Evolutionary conservation across 345 rosid genomes (phyloP).

Genomic region (Acer yangbiense): DNA sequence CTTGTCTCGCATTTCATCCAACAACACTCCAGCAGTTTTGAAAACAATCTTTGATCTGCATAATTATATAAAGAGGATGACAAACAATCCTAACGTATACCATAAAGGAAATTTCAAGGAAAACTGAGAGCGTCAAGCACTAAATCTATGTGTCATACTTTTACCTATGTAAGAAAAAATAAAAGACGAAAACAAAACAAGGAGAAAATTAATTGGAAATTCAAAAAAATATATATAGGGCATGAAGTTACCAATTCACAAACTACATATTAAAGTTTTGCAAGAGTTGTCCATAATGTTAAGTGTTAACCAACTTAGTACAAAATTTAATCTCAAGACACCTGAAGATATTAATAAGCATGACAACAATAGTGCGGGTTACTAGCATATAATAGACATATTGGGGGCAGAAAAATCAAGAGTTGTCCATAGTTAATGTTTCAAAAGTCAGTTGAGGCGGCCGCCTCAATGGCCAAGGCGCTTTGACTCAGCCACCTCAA

Average conservation of each 20-base stretch:
- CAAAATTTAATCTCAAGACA: background rate
- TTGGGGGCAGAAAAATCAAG: no score
- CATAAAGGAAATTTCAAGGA: background rate
- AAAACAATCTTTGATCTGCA: conserved; percentile 81
- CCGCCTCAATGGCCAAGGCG: no score
- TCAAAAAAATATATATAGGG: background rate
- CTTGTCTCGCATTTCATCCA: conserved; percentile 90
- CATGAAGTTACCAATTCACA: background rate
- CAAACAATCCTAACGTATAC: background rate
- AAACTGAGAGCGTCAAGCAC: background rate
- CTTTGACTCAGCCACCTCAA: no score
- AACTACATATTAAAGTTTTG: background rate
- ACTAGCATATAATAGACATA: background rate
- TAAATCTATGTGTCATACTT: background rate
- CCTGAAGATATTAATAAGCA: background rate
- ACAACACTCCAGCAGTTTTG: conserved; percentile 94
- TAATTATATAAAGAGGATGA: conserved; percentile 18
- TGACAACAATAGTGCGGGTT: background rate
- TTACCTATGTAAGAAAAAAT: background rate
- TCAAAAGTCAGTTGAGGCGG: no score
- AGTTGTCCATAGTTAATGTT: no score
- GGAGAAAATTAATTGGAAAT: background rate
- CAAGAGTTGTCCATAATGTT: background rate
- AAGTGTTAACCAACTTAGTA: background rate
- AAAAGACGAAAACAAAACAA: background rate